These are phyloP conservation scores for Excoecaria cochinchinensis DNA, from an alignment of 345 rosid species.

Conservation along the genomic window DNA sequence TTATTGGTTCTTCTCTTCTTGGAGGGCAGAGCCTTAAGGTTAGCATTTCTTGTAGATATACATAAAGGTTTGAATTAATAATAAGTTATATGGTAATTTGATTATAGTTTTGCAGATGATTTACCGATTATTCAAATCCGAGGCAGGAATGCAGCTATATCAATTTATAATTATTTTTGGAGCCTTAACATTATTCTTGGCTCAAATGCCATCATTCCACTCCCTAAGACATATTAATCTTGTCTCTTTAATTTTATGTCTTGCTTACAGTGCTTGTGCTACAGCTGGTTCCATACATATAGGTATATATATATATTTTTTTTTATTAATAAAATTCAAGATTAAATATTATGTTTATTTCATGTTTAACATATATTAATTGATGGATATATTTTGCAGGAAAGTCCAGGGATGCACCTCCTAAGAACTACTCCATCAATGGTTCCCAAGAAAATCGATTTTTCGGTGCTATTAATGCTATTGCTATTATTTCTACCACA, in stretches of 20 bases:
- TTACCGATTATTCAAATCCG: constrained; percentile 40
- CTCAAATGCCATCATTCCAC: constrained; percentile 67
- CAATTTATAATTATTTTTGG: constrained; percentile 52
- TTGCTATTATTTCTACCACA: constrained; percentile 50
- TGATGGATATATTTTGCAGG: constrained; percentile 41
- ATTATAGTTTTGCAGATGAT: constrained; percentile 40
- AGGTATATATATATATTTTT: constrained; percentile 18
- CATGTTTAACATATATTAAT: too few relatives aligned
- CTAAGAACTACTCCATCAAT: constrained; percentile 38
- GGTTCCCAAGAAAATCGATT: constrained; percentile 33
- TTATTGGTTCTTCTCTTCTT: constrained; percentile 19
- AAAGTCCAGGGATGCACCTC: constrained; percentile 41
- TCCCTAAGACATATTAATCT: constrained; percentile 60
- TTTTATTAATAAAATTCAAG: too few relatives aligned
- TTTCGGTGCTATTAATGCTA: constrained; percentile 44
- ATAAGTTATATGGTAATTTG: background rate
- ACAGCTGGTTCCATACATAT: constrained; percentile 42
- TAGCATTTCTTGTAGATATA: too few relatives aligned
- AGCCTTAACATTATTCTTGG: constrained; percentile 30
- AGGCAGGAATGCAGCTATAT: constrained; percentile 48
- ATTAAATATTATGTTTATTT: too few relatives aligned
- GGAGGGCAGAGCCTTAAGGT: constrained; percentile 28
- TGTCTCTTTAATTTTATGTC: constrained; percentile 42
- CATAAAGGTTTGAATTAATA: too few relatives aligned
- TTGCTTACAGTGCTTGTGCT: constrained; percentile 45